phyloP scores from a whole-genome alignment of 768 basidiomycete genomes.

The Tricholoma hemisulphureum region DNA sequence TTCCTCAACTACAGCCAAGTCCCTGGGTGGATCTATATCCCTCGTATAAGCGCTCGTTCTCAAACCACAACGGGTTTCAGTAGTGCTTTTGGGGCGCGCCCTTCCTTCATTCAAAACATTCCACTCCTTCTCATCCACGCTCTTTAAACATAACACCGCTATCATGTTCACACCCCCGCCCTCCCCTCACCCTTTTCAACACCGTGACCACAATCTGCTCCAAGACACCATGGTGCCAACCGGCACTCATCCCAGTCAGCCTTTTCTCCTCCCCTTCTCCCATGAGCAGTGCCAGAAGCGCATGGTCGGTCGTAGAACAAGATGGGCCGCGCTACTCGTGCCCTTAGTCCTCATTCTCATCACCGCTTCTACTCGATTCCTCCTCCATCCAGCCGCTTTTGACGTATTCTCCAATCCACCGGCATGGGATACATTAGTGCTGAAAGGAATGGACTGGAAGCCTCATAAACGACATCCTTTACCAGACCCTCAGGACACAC shows the following conservation, averaged over 20 bases:
- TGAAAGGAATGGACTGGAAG: constrained; percentile 34
- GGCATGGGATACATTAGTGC: constrained; percentile 29
- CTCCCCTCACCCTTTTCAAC: constrained; percentile 7
- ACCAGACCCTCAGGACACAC: constrained; percentile 16
- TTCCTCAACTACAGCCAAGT: background rate
- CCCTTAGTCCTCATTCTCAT: constrained; percentile 57
- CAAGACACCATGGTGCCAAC: background rate
- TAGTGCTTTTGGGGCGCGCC: background rate
- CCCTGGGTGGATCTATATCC: background rate
- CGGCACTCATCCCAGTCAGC: background rate
- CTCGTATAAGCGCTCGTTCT: background rate
- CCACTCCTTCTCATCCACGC: background rate
- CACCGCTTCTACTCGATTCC: constrained; percentile 50
- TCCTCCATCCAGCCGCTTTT: constrained; percentile 46
- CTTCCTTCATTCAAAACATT: background rate
- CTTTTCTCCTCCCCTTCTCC: background rate
- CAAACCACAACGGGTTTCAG: background rate
- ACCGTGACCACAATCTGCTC: background rate
- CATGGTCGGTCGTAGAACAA: constrained; percentile 41
- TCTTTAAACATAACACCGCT: constrained; percentile 32
- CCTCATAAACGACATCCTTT: constrained; percentile 43
- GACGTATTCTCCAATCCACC: constrained; percentile 35
- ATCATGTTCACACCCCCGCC: constrained; percentile 40
- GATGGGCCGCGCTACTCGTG: constrained; percentile 54
- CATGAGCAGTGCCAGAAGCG: constrained; percentile 39